Evolutionary conservation across 495 filamentous ascomycete species (phyloP), one percentile per base, ranked within the genome.

Genomic region (Ramalina intermedia): DNA sequence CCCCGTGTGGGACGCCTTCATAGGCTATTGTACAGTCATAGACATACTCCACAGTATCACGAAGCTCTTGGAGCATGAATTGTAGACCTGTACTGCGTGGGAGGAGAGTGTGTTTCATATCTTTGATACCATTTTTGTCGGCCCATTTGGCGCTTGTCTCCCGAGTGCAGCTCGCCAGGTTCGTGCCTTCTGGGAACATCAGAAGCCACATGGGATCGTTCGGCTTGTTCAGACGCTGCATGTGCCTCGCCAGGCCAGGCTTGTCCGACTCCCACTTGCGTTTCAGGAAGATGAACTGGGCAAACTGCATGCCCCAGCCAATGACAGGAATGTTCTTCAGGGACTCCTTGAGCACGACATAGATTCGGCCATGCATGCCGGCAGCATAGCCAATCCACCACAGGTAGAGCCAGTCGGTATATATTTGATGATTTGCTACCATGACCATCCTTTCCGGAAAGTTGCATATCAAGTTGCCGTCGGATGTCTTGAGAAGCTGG

Each of bases 11-110:
- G 26, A 91, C 71, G 20, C 85, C 85, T 63, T 87, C 86, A 62
- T 91, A 91, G 7, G 82, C 83, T 17, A 91, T 73, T 0, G 85
- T 91, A 60, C 85, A 89, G 60, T 91, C 85, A 60, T 91, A 91
- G 18, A 90, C 72, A 58, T 81, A 89, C 9, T 87, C 80, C 6
- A 87, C 76, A 1, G 81, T 86, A 6, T 70, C 71, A 52, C 69
- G 71, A 39, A 90, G 66, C 62, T 89, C 81, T 47, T 75, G 75
- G 41, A 91, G 68, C 55, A 82, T 87, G 58, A 82, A 91, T 47
- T 74, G 79, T 43, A 80, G 70, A 33, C 85, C 85, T 8, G 85
- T 88, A 57, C 79, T 84, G 49, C 85, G 72, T 3, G 85, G 86
- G 16, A 89, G 65, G 51, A 91, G 69, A 49, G 71, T 48, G 55